These are phyloP conservation scores for Zanthoxylum bungeanum DNA, from an alignment of 345 rosid species.

Conservation along the genomic window DNA sequence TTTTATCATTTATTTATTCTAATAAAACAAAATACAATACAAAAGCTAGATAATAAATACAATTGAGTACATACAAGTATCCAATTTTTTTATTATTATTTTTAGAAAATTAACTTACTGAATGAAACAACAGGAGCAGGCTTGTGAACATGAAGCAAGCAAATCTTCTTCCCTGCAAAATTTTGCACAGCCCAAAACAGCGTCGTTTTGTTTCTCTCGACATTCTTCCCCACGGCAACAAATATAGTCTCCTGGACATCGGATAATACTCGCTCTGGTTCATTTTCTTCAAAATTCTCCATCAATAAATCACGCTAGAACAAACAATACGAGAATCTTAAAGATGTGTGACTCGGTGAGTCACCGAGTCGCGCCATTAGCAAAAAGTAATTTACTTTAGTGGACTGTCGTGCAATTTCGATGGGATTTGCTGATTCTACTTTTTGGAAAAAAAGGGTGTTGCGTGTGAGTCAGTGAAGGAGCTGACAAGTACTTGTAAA, in stretches of 20 bases:
- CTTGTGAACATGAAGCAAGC: slow-evolving; percentile 72
- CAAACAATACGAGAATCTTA: not conserved
- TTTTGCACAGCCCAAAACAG: slow-evolving; percentile 65
- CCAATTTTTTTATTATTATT: not conserved
- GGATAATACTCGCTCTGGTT: slow-evolving; percentile 20
- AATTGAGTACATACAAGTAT: not conserved
- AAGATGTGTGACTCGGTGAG: not conserved
- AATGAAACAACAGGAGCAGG: slow-evolving; percentile 40
- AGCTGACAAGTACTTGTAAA: not conserved
- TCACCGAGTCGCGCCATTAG: not conserved
- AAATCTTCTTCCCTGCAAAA: slow-evolving; percentile 66
- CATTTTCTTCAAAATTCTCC: slow-evolving; percentile 37
- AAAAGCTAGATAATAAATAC: not conserved
- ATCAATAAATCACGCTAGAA: slow-evolving; percentile 7
- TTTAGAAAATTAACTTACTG: slow-evolving; percentile 41
- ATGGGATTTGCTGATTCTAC: not conserved
- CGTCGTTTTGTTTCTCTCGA: slow-evolving; percentile 53
- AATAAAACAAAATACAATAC: not conserved
- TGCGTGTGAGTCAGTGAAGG: not conserved
- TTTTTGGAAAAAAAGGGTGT: not conserved
- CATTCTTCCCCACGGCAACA: slow-evolving; percentile 73
- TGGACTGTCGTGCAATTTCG: not conserved
- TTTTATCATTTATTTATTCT: not conserved
- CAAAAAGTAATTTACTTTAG: not conserved
- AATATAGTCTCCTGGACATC: slow-evolving; percentile 62